Evolutionary conservation across 2,329 filamentous ascomycete genomes (phyloP).

Genomic region (Verticillium longisporum): DNA sequence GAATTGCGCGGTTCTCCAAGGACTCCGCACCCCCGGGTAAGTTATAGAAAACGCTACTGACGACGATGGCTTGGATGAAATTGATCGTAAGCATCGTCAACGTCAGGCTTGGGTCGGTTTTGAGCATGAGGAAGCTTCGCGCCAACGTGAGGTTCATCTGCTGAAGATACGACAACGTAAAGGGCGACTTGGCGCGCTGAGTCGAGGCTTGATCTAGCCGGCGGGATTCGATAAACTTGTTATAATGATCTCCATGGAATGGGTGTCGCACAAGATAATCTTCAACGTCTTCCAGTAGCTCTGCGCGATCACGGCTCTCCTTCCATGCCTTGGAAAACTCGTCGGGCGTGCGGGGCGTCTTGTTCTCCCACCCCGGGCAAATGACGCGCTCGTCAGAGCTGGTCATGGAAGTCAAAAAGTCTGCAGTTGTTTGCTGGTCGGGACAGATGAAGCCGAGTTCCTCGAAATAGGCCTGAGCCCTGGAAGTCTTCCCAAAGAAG

Average conservation of each 20-base stretch:
- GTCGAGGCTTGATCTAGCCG: neutral
- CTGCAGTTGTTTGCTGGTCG: conserved; percentile 52
- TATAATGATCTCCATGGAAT: neutral
- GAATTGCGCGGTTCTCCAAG: conserved; percentile 37
- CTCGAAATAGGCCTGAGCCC: conserved; percentile 48
- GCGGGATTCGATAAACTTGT: conserved; percentile 3
- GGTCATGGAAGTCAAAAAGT: conserved; percentile 64
- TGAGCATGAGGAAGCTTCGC: too few relatives aligned
- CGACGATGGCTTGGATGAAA: conserved; percentile 55
- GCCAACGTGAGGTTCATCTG: too few relatives aligned
- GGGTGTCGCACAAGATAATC: too few relatives aligned
- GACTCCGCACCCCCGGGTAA: conserved; percentile 40
- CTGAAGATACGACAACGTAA: too few relatives aligned
- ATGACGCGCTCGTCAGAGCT: conserved; percentile 51
- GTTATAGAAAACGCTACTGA: conserved; percentile 52
- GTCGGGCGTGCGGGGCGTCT: conserved; percentile 47
- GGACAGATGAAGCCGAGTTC: conserved; percentile 44
- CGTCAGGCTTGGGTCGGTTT: too few relatives aligned
- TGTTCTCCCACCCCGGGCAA: conserved; percentile 49
- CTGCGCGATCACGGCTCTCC: conserved; percentile 3
- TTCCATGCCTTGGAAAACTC: conserved; percentile 31
- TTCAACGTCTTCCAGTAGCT: neutral
- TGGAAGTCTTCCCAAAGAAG: conserved; percentile 56
- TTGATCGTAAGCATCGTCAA: too few relatives aligned
- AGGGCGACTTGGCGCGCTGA: conserved; percentile 21